Evolutionary conservation across 2,329 filamentous ascomycete species (phyloP).

Genomic region (Sporothrix protearum): DNA sequence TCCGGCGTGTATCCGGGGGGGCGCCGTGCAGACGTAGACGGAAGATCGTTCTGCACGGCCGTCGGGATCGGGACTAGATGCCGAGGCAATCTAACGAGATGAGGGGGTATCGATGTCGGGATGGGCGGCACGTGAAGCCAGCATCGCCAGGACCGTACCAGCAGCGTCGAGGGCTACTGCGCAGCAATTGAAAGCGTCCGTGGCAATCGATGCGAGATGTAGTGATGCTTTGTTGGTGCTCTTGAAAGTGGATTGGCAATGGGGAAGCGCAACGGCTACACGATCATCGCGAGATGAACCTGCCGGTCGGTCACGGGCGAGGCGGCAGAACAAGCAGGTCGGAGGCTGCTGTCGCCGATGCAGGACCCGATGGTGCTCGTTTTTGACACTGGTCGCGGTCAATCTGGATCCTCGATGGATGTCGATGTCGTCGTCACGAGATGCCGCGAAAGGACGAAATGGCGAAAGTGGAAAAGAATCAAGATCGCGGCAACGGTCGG

Average conservation of each 20-base stretch:
- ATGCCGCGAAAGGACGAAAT: not conserved
- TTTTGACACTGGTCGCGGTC: constrained; percentile 2
- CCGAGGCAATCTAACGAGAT: not conserved
- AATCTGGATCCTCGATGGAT: not conserved
- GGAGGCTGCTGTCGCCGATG: not conserved
- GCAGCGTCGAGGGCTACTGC: constrained; percentile 8
- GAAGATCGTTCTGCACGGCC: not conserved
- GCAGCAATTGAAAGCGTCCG: too few relatives aligned
- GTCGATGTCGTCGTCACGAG: not conserved
- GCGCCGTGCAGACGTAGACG: not conserved
- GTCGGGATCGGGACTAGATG: not conserved
- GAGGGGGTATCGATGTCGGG: not conserved
- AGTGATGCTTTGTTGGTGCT: not conserved
- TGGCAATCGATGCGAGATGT: not conserved
- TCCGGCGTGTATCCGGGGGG: not conserved
- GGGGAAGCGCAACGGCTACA: constrained; percentile 4
- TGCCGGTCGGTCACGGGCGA: not conserved
- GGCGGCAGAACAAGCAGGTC: not conserved
- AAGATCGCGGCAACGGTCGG: constrained; percentile 1
- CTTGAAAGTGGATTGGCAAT: not conserved
- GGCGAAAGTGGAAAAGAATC: not conserved
- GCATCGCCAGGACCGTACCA: not conserved
- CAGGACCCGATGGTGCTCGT: not conserved
- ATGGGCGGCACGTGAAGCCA: not conserved
- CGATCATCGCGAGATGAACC: constrained; percentile 6